Evolutionary conservation across 306 rosid species (phyloP).

Genomic region (Cucurbita pepo): DNA sequence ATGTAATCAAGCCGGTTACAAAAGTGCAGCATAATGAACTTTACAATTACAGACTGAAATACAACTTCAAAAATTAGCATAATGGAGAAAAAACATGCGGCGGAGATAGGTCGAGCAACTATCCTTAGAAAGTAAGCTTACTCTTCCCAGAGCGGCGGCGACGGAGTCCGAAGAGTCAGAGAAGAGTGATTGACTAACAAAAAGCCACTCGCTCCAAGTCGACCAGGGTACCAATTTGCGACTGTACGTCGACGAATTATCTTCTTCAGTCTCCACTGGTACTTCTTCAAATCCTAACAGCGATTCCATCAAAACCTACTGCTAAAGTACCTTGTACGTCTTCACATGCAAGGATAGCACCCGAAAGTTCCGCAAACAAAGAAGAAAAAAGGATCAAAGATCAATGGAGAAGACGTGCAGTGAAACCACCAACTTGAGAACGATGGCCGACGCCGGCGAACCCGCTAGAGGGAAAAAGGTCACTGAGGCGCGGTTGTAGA

Average conservation of each 20-base stretch:
- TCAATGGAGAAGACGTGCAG: neutral
- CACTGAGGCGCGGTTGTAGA: neutral
- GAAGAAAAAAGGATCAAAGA: neutral
- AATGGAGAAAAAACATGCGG: neutral
- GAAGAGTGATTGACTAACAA: slow-evolving; percentile 53
- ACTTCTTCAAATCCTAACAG: slow-evolving; percentile 17
- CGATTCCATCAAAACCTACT: slow-evolving; percentile 18
- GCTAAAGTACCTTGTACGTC: neutral
- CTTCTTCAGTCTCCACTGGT: neutral
- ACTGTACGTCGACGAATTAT: slow-evolving; percentile 10
- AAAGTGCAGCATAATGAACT: neutral
- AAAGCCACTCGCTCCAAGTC: slow-evolving; percentile 79
- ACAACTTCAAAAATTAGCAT: neutral
- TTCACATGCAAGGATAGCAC: neutral
- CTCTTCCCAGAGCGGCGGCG: slow-evolving; percentile 51
- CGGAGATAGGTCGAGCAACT: neutral
- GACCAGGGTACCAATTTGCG: slow-evolving; percentile 80
- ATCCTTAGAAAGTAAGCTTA: slow-evolving; percentile 13
- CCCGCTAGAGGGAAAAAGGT: neutral
- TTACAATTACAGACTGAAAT: neutral
- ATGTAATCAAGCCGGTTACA: neutral
- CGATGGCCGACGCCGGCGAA: neutral
- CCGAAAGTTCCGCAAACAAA: neutral
- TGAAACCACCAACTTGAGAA: neutral
- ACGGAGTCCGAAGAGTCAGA: slow-evolving; percentile 41